Base-by-base conservation (phyloP, 2,329 filamentous ascomycete genomes). In the Trichophyton benhamiae region DNA sequence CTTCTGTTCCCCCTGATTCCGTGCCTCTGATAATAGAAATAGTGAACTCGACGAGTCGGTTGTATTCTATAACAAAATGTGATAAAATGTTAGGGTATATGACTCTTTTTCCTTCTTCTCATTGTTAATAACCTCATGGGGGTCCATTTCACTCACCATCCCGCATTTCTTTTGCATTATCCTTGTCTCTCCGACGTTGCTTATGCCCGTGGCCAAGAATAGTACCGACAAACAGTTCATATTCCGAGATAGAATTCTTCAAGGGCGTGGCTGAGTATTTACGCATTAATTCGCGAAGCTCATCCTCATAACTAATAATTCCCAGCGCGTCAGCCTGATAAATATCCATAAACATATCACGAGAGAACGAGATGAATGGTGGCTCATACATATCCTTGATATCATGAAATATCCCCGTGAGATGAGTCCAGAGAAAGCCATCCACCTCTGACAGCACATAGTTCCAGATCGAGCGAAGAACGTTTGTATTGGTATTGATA, bases 351-450 rank as follows among this genome's bases (percentile, higher is more conserved):
- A 17, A 57, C n/a, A 38, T 25, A 53, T 41, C 46, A 44, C 13
- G 8, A 30, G 20, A 15, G 46, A 57, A 15, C 7, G 13, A 15
- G 25, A 22, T 25, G 3, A 55, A 9, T 25, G 15, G 27, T 53
- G 22, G 6, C 3, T 2, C 59, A 33, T 65, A 69, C 67, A 69
- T 65, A 27, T 69, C 66, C 52, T 63, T 65, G 27, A 64, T 61
- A 38, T 64, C 60, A 41, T 58, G 44, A 5, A 58, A 63, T 13
- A 63, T 44, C 15, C 62, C 62, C 30, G 67, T 57, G 33, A 62
- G 62, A 61, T 69, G 68, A 25, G 66, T 62, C 66, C 67, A 69
- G 13, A 65, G 36, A 52, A 69, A 69, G 1, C 68, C 68, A 27
- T 60, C 53, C 0, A 66, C 67, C 41, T 69, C 66, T 17, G 58